Base-by-base conservation (phyloP, 2,329 filamentous ascomycete genomes). In the Fusarium tjaetaba region DNA sequence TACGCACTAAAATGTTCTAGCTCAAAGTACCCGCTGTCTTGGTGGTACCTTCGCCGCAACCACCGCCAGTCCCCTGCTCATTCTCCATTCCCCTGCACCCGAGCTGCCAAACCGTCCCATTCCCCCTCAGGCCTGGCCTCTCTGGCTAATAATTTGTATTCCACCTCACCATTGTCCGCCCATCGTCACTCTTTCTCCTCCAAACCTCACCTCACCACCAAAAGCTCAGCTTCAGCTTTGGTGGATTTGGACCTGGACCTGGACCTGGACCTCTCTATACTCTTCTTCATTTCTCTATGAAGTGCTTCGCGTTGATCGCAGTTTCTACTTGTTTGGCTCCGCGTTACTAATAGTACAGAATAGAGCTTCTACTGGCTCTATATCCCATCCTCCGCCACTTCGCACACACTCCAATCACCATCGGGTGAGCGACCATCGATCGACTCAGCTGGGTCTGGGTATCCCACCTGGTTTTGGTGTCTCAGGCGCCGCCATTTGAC, bases 271-370 rank as follows among this genome's bases (percentile, higher is more conserved):
- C 28, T 51, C 49, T 70, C 51, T 53, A 49, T 70, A 59, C 56
- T 61, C 51, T 71, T 70, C 70, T 66, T 71, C 64, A 62, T 67
- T 74, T 74, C 71, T 56, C 30, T 52, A 65, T 64, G 61, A 66
- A 71, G 69, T 72, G 53, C 65, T 62, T 57, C 64, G 76, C 76
- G 76, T 78, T 78, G 76, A 78, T 77, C 74, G 76, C 76, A 71
- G 49, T 59, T 65, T 73, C 56, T 61, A 49, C 57, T 59, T 75
- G 58, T 61, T 73, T 70, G 39, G 42, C 53, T 63, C 60, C 43
- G 39, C 52, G 41, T 69, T 64, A 68, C 68, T 78, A 78, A 77
- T 78, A 77, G 75, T 77, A 64, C 46, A 72, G 62, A 68, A 43
- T 48, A 46, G 49, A 61, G 59, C 41, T 30, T 30, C 24, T 20